phyloP scores from a whole-genome alignment of 768 basidiomycete species.

The Crucibulum laeve region DNA sequence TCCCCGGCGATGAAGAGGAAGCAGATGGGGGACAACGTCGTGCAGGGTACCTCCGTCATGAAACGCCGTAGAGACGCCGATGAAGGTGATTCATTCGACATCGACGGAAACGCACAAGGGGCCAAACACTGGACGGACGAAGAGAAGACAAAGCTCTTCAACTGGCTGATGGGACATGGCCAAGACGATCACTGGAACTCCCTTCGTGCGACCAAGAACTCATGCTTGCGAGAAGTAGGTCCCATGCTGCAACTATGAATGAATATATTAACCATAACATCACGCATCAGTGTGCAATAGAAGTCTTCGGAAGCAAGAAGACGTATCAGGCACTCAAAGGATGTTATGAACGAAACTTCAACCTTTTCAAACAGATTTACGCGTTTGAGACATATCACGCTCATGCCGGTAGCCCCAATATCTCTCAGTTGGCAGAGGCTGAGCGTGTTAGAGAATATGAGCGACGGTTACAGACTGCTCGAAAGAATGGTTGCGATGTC shows the following conservation, averaged over 20 bases:
- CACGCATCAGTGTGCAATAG: slow-evolving; percentile 52
- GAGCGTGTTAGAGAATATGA: slow-evolving; percentile 72
- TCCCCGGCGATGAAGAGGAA: slow-evolving; percentile 49
- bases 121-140: slow-evolving; percentile 86
- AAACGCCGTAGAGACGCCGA: slow-evolving; percentile 47
- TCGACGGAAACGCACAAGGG: slow-evolving; percentile 49
- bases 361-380: slow-evolving; percentile 80
- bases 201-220: slow-evolving; percentile 77
- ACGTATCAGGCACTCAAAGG: slow-evolving; percentile 83
- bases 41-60: slow-evolving; percentile 22
- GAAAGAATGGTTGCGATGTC: slow-evolving; percentile 63
- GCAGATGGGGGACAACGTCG: slow-evolving; percentile 34
- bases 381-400: slow-evolving; percentile 56
- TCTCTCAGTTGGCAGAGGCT: slow-evolving; percentile 45
- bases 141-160: slow-evolving; percentile 74
- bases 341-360: slow-evolving; percentile 83
- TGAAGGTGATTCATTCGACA: slow-evolving; percentile 36
- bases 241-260: slow-evolving; percentile 4
- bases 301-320: slow-evolving; percentile 73
- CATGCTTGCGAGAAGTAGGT: slow-evolving; percentile 71
- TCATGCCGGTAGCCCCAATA: slow-evolving; percentile 27
- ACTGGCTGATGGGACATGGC: slow-evolving; percentile 68
- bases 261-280: slow-evolving; percentile 5
- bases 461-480: slow-evolving; percentile 60
- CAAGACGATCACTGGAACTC: slow-evolving; percentile 78